These are phyloP conservation scores for Colletotrichum nymphaeae DNA, from an alignment of 2,329 filamentous ascomycete genomes.

Conservation along the genomic window DNA sequence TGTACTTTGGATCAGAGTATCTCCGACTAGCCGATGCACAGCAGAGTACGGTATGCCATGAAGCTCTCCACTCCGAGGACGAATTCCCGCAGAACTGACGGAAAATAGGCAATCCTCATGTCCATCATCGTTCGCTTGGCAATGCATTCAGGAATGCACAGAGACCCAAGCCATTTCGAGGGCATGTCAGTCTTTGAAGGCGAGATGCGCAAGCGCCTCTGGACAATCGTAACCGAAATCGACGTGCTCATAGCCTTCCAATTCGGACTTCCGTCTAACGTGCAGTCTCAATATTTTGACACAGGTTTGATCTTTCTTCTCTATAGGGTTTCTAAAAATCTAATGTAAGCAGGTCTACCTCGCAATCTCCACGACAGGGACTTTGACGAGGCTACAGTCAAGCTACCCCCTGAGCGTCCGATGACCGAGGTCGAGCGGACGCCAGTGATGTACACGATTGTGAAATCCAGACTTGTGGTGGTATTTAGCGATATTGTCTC, in stretches of 20 bases:
- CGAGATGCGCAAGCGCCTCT: constrained; percentile 58
- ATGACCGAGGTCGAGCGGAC: constrained; percentile 41
- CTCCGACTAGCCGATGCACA: constrained; percentile 11
- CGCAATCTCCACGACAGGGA: constrained; percentile 57
- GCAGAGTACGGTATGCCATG: background rate
- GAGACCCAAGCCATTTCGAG: constrained; percentile 55
- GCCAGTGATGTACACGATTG: constrained; percentile 40
- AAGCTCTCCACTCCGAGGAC: background rate
- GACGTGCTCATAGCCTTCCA: constrained; percentile 57
- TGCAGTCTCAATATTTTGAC: constrained; percentile 53
- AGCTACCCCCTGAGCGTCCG: constrained; percentile 49
- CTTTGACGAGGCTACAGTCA: constrained; percentile 47
- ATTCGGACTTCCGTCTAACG: constrained; percentile 56
- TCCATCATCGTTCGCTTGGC: constrained; percentile 47
- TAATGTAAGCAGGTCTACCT: constrained; percentile 43
- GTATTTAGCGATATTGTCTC: constrained; percentile 41
- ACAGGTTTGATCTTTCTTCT: constrained; percentile 38
- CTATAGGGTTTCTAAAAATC: background rate
- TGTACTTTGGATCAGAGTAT: constrained; percentile 14
- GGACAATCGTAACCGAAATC: constrained; percentile 52
- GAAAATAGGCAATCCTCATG: constrained; percentile 43
- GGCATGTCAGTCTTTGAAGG: constrained; percentile 52
- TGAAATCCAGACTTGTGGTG: constrained; percentile 40
- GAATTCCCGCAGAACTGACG: background rate
- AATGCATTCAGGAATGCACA: constrained; percentile 55